Evolutionary conservation across 805 yeast species (phyloP), one percentile per base, ranked within the genome.

Genomic region (Candida incommunis): DNA sequence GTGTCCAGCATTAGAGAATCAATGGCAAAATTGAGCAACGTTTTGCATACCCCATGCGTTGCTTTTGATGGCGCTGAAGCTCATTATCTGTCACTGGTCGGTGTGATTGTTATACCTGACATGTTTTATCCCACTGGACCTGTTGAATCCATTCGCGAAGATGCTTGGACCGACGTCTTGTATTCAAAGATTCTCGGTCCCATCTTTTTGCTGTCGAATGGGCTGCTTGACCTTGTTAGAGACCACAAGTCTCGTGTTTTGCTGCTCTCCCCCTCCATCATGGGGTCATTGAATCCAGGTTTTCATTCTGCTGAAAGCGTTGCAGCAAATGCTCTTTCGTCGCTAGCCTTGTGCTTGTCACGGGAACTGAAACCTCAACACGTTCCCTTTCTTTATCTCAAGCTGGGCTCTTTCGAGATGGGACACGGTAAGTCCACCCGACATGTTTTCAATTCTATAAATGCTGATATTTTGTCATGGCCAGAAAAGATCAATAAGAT

Each of bases 41-140:
- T 76, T 21, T 64, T 82, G 23, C 68, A 67, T 27, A 60, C 72
- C 2, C 78, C 78, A 7, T 80, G 74, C 34, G 61, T 70, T 3
- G 79, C 85, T 2, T 75, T 80, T 53, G 66, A 71, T 5, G 78
- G 78, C 4, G 79, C 80, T 0, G 61, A 64, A 15, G 70, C 80
- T 11, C 82, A 76, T 52, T 64, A 59, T 37, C 70, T 81, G 50
- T 64, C 67, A 43, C 68, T 85, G 20, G 71, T 71, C n/a, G 84
- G 83, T 2, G 77, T 82, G 16, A 61, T 86, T 5, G 67, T 83
- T 37, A 65, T 84, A 2, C 94, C 95, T 0, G 82, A 76, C 52
- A 68, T 79, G 46, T 75, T 69, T 53, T 79, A 74, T 60, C 82
- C 84, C 3, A 60, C 75, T 2, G 87, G 86, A 0, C 84, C 85